These are phyloP conservation scores for Phanerochaete carnosa DNA, from an alignment of 768 basidiomycete species.

Conservation along the genomic window DNA sequence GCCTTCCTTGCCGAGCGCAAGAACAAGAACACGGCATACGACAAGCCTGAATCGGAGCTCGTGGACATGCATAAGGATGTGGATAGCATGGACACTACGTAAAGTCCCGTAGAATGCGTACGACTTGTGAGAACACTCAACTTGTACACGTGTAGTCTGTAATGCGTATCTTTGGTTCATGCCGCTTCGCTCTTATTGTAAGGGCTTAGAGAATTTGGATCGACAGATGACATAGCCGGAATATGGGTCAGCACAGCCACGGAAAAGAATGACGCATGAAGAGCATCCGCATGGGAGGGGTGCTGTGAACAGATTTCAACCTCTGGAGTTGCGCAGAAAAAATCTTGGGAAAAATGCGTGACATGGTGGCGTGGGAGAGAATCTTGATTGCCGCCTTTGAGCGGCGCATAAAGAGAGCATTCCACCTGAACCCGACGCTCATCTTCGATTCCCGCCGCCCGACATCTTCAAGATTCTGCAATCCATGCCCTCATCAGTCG, in stretches of 20 bases:
- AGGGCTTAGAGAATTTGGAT: too few relatives aligned
- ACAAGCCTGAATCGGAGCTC: conserved; percentile 25
- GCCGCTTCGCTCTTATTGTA: too few relatives aligned
- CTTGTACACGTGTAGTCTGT: not conserved
- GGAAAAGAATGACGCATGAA: too few relatives aligned
- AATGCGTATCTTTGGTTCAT: too few relatives aligned
- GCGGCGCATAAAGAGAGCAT: conserved; percentile 1
- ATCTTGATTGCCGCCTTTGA: not conserved
- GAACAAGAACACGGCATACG: conserved; percentile 28
- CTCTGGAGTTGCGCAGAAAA: too few relatives aligned
- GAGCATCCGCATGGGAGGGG: too few relatives aligned
- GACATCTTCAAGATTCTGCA: not conserved
- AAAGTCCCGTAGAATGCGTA: not conserved
- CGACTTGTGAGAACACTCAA: too few relatives aligned
- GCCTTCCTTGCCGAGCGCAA: conserved; percentile 38
- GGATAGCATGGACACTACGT: not conserved
- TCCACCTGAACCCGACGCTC: not conserved
- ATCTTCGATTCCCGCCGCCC: not conserved
- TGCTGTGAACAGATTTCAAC: too few relatives aligned
- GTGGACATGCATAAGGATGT: conserved; percentile 28
- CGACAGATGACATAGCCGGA: too few relatives aligned
- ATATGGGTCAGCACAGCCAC: too few relatives aligned
- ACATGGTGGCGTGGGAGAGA: conserved; percentile 3
- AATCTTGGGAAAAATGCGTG: too few relatives aligned
- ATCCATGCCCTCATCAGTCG: not conserved